These are phyloP conservation scores for Diaporthe sp. DNA, from an alignment of 2,329 filamentous ascomycete genomes.

Conservation along the genomic window DNA sequence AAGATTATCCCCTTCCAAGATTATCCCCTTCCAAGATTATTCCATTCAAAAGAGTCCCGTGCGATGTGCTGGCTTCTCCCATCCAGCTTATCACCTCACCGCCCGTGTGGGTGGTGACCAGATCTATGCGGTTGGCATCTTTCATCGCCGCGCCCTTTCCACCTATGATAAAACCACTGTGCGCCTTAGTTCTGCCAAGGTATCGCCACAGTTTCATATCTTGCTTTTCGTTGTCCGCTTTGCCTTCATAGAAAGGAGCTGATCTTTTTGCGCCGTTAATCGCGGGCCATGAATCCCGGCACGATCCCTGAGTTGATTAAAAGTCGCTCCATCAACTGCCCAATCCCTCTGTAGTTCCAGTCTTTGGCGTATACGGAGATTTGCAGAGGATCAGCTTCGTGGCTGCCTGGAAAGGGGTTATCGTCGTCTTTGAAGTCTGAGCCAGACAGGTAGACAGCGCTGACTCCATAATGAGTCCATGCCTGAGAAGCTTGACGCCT, in stretches of 20 bases:
- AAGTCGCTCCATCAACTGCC: background rate
- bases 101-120: too few relatives aligned
- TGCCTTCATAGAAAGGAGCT: background rate
- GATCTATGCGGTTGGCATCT: too few relatives aligned
- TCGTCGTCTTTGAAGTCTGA: background rate
- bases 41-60: too few relatives aligned
- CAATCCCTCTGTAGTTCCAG: background rate
- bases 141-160: rapidly evolving
- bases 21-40: background rate
- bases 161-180: too few relatives aligned
- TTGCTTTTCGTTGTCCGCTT: too few relatives aligned
- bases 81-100: too few relatives aligned
- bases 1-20: too few relatives aligned
- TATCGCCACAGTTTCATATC: rapidly evolving
- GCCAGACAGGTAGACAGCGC: too few relatives aligned
- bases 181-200: too few relatives aligned
- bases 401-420: background rate
- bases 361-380: background rate
- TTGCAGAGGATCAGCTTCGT: background rate
- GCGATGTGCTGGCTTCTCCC: background rate
- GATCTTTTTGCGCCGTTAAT: background rate
- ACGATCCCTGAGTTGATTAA: background rate
- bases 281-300: background rate
- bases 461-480: too few relatives aligned
- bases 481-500: too few relatives aligned